phyloP scores from a whole-genome alignment of 2,329 filamentous ascomycete species.

The Plectosphaerella plurivora region DNA sequence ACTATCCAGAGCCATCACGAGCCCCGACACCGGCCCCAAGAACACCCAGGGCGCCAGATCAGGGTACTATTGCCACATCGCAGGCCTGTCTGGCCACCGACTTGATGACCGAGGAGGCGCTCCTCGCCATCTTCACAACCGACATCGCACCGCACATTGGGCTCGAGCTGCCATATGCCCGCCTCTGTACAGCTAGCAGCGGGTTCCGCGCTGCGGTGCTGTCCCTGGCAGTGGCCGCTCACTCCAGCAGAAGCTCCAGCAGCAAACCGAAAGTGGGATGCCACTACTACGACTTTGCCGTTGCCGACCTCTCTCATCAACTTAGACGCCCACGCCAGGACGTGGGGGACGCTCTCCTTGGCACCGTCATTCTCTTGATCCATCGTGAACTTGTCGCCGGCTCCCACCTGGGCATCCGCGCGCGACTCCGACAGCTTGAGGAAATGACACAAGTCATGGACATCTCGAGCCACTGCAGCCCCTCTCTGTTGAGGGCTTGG shows the following conservation, averaged over 20 bases:
- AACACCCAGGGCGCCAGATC: no score
- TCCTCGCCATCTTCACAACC: neutral
- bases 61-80: neutral
- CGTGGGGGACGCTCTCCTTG: neutral
- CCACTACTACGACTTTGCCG: conserved; percentile 3
- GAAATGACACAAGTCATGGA: neutral
- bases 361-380: neutral
- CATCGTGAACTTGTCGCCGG: neutral
- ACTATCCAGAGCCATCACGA: neutral
- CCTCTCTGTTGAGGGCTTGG: neutral
- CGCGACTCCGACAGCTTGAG: neutral
- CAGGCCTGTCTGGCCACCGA: neutral
- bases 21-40: neutral
- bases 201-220: neutral
- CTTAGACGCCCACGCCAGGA: neutral
- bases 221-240: neutral
- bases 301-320: neutral
- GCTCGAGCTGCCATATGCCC: neutral
- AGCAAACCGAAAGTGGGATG: neutral
- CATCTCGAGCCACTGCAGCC: neutral
- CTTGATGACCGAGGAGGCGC: neutral
- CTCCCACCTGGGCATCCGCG: neutral
- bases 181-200: neutral
- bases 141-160: neutral
- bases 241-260: neutral